These are phyloP conservation scores for Cyberlindnera lachancei DNA, from an alignment of 805 yeast genomes.

Conservation along the genomic window DNA sequence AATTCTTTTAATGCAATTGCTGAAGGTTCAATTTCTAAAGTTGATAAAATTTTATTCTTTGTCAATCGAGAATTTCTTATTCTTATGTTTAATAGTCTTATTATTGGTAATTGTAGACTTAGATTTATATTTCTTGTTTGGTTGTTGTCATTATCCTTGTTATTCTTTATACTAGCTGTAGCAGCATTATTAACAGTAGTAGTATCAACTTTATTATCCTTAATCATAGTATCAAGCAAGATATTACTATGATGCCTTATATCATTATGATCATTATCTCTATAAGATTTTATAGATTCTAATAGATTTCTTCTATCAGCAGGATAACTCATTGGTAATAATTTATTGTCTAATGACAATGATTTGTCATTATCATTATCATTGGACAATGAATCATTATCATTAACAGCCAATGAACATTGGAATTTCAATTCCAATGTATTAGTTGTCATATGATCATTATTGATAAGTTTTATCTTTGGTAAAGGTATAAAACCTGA, in stretches of 20 bases:
- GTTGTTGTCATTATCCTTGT: neutral
- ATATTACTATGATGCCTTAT: constrained; percentile 2
- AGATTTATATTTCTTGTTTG: neutral
- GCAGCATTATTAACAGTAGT: neutral
- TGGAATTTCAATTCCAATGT: too few relatives aligned
- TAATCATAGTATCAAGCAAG: constrained; percentile 14
- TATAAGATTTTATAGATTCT: constrained; percentile 10
- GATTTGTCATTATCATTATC: neutral
- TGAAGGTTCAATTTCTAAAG: constrained; percentile 40
- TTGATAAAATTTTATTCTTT: constrained; percentile 38
- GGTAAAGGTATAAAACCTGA: too few relatives aligned
- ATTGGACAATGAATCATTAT: constrained; percentile 5
- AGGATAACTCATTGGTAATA: too few relatives aligned
- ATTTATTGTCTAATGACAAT: too few relatives aligned
- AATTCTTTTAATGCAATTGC: too few relatives aligned
- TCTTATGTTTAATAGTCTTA: constrained; percentile 35
- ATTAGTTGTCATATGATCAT: too few relatives aligned
- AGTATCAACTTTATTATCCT: constrained; percentile 10
- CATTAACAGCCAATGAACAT: constrained; percentile 2
- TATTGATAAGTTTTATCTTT: too few relatives aligned
- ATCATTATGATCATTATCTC: too few relatives aligned
- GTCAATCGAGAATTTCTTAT: constrained; percentile 42
- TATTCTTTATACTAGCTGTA: neutral
- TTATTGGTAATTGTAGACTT: constrained; percentile 19
- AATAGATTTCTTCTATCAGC: constrained; percentile 17